Evolutionary conservation across 306 rosid genomes (phyloP).

Genomic region (Sesbania bispinosa): DNA sequence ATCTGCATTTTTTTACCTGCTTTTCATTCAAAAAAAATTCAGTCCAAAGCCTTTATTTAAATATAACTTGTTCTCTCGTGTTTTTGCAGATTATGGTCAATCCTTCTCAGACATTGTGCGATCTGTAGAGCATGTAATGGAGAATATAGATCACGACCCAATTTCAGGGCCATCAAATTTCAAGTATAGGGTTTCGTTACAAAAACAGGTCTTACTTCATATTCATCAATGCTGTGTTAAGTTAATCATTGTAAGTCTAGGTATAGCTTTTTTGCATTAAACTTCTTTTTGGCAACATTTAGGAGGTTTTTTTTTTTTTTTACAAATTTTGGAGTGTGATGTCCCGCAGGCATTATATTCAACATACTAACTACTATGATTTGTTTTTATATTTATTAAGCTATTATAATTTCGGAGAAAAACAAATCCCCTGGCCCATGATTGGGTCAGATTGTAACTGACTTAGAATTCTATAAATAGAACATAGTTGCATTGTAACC

Average conservation of each 20-base stretch:
- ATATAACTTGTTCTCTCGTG: constrained; percentile 10
- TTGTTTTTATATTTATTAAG: no score
- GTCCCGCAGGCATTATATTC: no score
- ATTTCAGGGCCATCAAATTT: constrained; percentile 74
- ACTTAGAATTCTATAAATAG: no score
- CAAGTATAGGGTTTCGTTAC: constrained; percentile 82
- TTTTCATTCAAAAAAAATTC: background rate
- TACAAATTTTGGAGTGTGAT: background rate
- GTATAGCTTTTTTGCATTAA: no score
- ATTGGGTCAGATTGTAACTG: no score
- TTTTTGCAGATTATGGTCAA: constrained; percentile 75
- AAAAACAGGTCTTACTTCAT: constrained; percentile 76
- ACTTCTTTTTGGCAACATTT: no score
- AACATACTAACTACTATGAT: no score
- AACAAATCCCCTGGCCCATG: no score
- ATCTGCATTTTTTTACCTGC: background rate
- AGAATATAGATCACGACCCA: constrained; percentile 60
- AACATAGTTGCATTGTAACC: no score
- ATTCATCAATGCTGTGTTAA: constrained; percentile 10
- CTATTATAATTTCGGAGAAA: no score
- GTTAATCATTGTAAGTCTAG: no score
- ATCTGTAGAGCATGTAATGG: constrained; percentile 66
- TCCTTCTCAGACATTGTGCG: constrained; percentile 78
- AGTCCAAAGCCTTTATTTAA: constrained; percentile 3
- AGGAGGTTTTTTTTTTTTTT: background rate